phyloP scores from a whole-genome alignment of 2,329 filamentous ascomycete genomes.

The Diaporthe batatas region DNA sequence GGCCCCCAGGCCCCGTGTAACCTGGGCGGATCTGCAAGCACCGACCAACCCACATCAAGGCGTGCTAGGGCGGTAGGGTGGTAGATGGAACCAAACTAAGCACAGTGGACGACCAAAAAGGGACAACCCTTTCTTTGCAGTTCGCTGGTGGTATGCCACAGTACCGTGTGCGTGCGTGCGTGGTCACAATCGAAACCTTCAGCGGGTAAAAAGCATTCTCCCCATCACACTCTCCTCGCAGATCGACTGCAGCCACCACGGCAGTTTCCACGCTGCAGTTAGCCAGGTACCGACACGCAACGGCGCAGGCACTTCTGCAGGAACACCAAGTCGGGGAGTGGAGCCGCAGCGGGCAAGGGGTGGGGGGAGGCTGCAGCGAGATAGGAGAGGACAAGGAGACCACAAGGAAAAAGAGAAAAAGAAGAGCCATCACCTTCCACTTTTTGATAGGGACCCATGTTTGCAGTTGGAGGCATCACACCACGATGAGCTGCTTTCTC shows the following conservation, averaged over 20 bases:
- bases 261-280: constrained; percentile 12
- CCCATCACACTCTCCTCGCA: constrained; percentile 9
- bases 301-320: constrained; percentile 37
- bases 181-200: constrained; percentile 17
- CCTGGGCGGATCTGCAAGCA: constrained; percentile 32
- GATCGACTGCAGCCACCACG: constrained; percentile 4
- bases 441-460: constrained; percentile 17
- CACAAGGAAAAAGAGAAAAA: not conserved
- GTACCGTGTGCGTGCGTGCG: not conserved
- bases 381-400: constrained; percentile 34
- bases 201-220: constrained; percentile 28
- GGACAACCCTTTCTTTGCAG: not conserved
- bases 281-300: constrained; percentile 22
- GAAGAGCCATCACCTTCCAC: constrained; percentile 2
- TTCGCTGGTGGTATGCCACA: not conserved
- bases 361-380: constrained; percentile 29
- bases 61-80: constrained; percentile 13
- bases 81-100: constrained; percentile 14
- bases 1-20: constrained; percentile 24
- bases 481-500: constrained; percentile 27
- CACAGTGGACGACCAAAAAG: not conserved
- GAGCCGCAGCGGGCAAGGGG: constrained; percentile 21
- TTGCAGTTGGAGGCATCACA: not conserved
- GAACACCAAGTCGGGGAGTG: constrained; percentile 33
- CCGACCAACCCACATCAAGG: constrained; percentile 21